Evolutionary conservation across 495 filamentous ascomycete genomes (phyloP).

Genomic region (Aspergillus ostianus): DNA sequence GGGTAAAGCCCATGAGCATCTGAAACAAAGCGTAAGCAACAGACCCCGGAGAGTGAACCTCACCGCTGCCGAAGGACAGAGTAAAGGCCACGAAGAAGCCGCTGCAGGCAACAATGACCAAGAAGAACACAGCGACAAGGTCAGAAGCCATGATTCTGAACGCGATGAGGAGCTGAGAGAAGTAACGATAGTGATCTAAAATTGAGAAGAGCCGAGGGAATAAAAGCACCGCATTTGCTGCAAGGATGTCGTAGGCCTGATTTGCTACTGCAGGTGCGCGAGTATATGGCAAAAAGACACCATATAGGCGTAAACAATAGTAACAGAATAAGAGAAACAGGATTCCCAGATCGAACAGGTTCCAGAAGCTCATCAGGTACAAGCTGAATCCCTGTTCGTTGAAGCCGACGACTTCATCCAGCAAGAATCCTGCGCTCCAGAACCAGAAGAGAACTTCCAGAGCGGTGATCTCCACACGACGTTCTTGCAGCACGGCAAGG

Average conservation of each 20-base stretch:
- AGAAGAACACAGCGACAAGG: slow-evolving; percentile 74
- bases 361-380: slow-evolving; percentile 97
- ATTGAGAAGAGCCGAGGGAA: slow-evolving; percentile 89
- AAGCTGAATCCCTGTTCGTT: slow-evolving; percentile 91
- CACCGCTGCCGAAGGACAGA: slow-evolving; percentile 65
- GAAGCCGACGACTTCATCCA: slow-evolving; percentile 91
- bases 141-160: slow-evolving; percentile 92
- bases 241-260: slow-evolving; percentile 87
- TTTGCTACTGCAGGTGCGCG: slow-evolving; percentile 61
- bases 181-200: slow-evolving; percentile 91
- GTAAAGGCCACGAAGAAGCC: slow-evolving; percentile 95
- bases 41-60: slow-evolving; percentile 53
- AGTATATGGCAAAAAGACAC: slow-evolving; percentile 71
- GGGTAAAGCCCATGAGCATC: slow-evolving; percentile 85
- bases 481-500: slow-evolving; percentile 66
- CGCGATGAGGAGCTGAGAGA: slow-evolving; percentile 88
- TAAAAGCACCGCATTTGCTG: slow-evolving; percentile 82
- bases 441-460: slow-evolving; percentile 91
- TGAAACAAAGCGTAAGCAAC: slow-evolving; percentile 90
- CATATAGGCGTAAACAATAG: slow-evolving; percentile 83
- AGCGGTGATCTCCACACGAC: slow-evolving; percentile 72
- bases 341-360: slow-evolving; percentile 88
- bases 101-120: slow-evolving; percentile 82
- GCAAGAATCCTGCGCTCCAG: slow-evolving; percentile 95
- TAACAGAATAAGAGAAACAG: slow-evolving; percentile 82